Evolutionary conservation across 768 basidiomycete species (phyloP).

Genomic region (Mycena albidolilacea): DNA sequence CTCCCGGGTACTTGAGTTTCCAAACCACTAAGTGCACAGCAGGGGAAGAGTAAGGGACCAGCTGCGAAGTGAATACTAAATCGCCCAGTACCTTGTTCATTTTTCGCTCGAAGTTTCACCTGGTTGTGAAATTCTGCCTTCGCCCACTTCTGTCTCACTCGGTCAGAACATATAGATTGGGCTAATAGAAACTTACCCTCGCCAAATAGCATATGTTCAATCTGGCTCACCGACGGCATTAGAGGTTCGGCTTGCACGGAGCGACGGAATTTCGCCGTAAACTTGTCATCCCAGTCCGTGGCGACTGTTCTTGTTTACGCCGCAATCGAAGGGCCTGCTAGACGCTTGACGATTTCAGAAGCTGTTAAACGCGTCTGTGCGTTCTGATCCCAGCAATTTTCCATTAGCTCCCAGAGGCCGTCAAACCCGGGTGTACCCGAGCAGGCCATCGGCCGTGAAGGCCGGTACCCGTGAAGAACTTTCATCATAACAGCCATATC

Average conservation of each 20-base stretch:
- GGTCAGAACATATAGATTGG: too few relatives aligned
- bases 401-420: slow-evolving; percentile 14
- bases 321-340: slow-evolving; percentile 7
- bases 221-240: slow-evolving; percentile 14
- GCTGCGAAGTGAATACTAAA: too few relatives aligned
- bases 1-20: too few relatives aligned
- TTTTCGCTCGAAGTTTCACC: too few relatives aligned
- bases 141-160: too few relatives aligned
- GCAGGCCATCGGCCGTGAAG: background rate
- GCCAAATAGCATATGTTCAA: slow-evolving; percentile 23
- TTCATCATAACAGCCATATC: background rate
- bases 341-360: background rate
- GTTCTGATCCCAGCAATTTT: slow-evolving; percentile 13
- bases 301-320: slow-evolving; percentile 21
- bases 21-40: too few relatives aligned
- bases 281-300: slow-evolving; percentile 27
- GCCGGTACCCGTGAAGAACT: slow-evolving; percentile 43
- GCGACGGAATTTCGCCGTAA: slow-evolving; percentile 30
- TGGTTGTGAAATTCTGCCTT: too few relatives aligned
- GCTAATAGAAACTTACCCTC: slow-evolving; percentile 15
- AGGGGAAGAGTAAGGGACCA: too few relatives aligned
- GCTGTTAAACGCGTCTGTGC: background rate
- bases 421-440: background rate
- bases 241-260: slow-evolving; percentile 10
- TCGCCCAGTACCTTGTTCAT: too few relatives aligned